Evolutionary conservation across 192 early-diverging fungal genomes (phyloP), one percentile per base, ranked within the genome.

Genomic region (Dispira parvispora): DNA sequence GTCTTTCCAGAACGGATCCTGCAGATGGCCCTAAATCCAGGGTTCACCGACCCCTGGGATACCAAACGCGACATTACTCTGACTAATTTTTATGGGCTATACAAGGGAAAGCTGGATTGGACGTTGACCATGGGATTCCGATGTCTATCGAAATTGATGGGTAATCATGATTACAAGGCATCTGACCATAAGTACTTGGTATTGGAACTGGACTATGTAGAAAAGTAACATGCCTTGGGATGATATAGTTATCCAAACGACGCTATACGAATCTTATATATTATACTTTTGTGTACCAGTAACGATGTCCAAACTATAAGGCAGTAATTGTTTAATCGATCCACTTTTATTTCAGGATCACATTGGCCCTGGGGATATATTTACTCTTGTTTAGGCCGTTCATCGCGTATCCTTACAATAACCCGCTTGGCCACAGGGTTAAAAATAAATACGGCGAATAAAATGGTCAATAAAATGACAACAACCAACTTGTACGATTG

Each of bases 111-210:
- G 55, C 75, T 84, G 11, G 88, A 90, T 66, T 88, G 84, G 77
- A 79, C 85, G 4, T 72, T 90, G 58, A 65, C 83, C 58, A 73
- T 75, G 57, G 73, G 80, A 56, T 62, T 88, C 50, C 62, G 74
- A 2, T 77, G 83, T 11, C 64, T 74, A 12, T 61, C 67, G 5
- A 66, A 77, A 43, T 66, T 68, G 63, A 80, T 81, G 67, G 84
- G 77, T 18, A 90, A 90, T 66, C 62, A 73, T 46, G 75, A 82
- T 63, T 87, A 83, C 66, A 58, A 64, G 1, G 79, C 75, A 11
- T 82, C 82, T 21, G 88, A 90, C 67, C 88, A 90, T 65, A 79
- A 80, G 42, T 87, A 82, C 70, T 63, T 90, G 27, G 72, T 84
- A 50, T 68, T 88, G 0, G 75, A 81, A 38, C 60, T 72, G 25